These are phyloP conservation scores for Crepidotus variabilis DNA, from an alignment of 768 basidiomycete species.

Conservation along the genomic window DNA sequence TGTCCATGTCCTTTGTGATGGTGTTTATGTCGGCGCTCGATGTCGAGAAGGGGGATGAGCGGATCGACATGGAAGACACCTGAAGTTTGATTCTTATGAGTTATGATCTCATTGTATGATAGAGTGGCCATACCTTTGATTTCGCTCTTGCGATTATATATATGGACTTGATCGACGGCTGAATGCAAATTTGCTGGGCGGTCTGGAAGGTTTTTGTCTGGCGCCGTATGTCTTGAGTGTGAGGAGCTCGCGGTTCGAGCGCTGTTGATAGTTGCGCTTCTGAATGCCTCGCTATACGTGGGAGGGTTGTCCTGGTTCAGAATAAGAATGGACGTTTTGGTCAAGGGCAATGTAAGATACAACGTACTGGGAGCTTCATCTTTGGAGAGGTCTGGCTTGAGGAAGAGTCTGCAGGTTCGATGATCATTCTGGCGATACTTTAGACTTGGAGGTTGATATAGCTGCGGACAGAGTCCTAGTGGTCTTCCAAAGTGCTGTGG, in stretches of 20 bases:
- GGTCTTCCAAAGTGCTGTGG: too few relatives aligned
- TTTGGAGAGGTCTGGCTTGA: not conserved
- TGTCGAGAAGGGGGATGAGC: constrained; percentile 23
- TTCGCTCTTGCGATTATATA: constrained; percentile 24
- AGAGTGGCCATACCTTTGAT: constrained; percentile 24
- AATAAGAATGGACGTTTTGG: not conserved
- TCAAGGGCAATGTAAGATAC: not conserved
- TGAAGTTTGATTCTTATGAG: constrained; percentile 9
- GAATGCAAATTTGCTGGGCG: constrained; percentile 5
- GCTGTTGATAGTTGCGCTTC: not conserved
- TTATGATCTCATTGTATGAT: not conserved
- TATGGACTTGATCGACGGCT: constrained; percentile 28
- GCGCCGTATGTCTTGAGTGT: not conserved
- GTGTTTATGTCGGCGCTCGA: constrained; percentile 10
- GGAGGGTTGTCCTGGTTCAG: not conserved
- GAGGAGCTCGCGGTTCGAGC: not conserved
- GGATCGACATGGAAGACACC: constrained; percentile 43
- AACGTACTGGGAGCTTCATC: not conserved
- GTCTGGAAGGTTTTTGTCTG: not conserved
- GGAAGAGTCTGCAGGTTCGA: not conserved
- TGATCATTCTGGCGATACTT: not conserved
- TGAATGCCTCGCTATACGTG: not conserved
- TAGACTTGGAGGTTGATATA: not conserved
- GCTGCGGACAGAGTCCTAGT: not conserved
- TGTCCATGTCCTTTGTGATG: constrained; percentile 12